A percentile compares a stretch with the other conserved stretches of the same genome.
phyloP scores from a whole-genome alignment of 495 filamentous ascomycete species.

The Talaromyces nanjingensis region DNA sequence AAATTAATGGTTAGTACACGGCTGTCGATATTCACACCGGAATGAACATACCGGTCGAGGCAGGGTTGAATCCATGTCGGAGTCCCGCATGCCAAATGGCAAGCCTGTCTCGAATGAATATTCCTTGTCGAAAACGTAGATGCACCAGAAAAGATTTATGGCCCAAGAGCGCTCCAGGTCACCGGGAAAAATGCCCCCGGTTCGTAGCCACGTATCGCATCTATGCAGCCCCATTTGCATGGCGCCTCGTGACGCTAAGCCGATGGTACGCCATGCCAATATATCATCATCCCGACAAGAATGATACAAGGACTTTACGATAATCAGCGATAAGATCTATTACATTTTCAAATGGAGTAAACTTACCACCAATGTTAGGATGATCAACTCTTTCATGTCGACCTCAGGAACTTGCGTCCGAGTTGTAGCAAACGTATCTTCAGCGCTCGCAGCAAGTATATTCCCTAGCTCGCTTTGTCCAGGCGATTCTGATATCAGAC shows the following conservation, averaged over 20 bases:
- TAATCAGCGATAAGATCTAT: background rate
- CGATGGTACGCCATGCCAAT: conserved; percentile 69
- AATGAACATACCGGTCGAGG: conserved; percentile 61
- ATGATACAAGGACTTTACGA: conserved; percentile 64
- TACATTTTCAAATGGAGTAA: conserved; percentile 4
- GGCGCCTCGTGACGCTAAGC: conserved; percentile 62
- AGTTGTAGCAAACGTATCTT: conserved; percentile 51
- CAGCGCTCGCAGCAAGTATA: conserved; percentile 63
- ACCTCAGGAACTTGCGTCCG: conserved; percentile 56
- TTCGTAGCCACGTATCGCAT: conserved; percentile 59
- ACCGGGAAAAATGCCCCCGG: conserved; percentile 46
- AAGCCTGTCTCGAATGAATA: conserved; percentile 78
- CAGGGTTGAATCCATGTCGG: conserved; percentile 70
- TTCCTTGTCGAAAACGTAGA: conserved; percentile 71
- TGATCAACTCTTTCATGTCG: conserved; percentile 61
- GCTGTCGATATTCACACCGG: conserved; percentile 25
- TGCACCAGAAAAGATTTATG: conserved; percentile 72
- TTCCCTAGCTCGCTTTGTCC: conserved; percentile 68
- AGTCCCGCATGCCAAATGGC: conserved; percentile 71
- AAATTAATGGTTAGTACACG: background rate
- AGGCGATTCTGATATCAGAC: conserved; percentile 61
- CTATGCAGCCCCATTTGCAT: conserved; percentile 75
- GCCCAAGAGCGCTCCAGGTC: conserved; percentile 55
- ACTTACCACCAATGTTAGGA: conserved; percentile 61
- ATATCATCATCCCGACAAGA: conserved; percentile 75